Evolutionary conservation across 2,329 filamentous ascomycete species (phyloP).

Genomic region (Trichoderma pleuroti): DNA sequence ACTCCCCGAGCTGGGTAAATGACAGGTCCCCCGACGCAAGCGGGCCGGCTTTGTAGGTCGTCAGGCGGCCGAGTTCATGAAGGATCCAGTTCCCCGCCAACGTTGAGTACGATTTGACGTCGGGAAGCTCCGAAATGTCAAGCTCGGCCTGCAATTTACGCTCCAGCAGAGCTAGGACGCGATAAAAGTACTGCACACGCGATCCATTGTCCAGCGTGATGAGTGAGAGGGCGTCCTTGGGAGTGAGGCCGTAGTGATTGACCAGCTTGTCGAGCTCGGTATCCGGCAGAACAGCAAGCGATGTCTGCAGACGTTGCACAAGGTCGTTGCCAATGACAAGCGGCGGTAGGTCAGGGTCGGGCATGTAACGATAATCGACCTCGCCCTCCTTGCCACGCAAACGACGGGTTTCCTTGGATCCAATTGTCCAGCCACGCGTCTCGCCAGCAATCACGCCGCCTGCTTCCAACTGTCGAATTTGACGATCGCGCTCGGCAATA

Average conservation of each 20-base stretch:
- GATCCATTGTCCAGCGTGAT: constrained; percentile 73
- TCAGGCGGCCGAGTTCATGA: constrained; percentile 70
- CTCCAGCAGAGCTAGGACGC: constrained; percentile 53
- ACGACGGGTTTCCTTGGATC: constrained; percentile 73
- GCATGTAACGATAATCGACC: constrained; percentile 98
- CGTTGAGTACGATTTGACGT: constrained; percentile 39
- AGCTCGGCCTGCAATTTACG: constrained; percentile 27
- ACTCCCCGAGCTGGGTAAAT: constrained; percentile 47
- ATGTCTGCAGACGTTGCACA: constrained; percentile 58
- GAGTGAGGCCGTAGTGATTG: constrained; percentile 61
- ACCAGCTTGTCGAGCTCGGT: constrained; percentile 61
- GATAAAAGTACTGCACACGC: constrained; percentile 77
- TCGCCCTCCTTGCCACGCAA: constrained; percentile 93
- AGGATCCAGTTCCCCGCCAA: constrained; percentile 65
- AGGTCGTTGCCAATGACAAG: constrained; percentile 71
- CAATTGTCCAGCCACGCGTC: constrained; percentile 88
- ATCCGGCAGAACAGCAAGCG: constrained; percentile 70
- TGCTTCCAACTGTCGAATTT: constrained; percentile 73
- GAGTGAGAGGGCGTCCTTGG: constrained; percentile 80
- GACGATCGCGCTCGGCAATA: constrained; percentile 82
- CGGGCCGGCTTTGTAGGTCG: constrained; percentile 45
- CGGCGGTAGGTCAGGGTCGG: constrained; percentile 84
- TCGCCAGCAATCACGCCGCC: constrained; percentile 77
- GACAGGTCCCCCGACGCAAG: constrained; percentile 32
- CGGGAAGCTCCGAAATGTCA: constrained; percentile 21